These are phyloP conservation scores for Eucalyptus urophylla DNA, from an alignment of 345 rosid species.

Conservation along the genomic window DNA sequence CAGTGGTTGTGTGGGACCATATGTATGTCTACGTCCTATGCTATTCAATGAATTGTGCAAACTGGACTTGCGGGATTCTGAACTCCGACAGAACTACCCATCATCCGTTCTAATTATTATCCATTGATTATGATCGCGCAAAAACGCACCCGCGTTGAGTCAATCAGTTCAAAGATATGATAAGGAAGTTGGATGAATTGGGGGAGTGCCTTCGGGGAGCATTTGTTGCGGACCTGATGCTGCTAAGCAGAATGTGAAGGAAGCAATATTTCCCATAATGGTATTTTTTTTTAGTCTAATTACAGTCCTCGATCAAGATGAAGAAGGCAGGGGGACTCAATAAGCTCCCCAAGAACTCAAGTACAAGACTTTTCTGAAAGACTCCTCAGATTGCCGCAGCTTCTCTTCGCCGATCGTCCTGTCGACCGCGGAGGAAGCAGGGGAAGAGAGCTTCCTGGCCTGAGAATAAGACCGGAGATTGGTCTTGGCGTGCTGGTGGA, in stretches of 20 bases:
- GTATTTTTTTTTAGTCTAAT: neutral
- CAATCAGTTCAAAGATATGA: neutral
- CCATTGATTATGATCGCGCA: neutral
- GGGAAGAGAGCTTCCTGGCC: conserved; percentile 5
- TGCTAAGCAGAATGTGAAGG: neutral
- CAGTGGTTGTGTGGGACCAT: neutral
- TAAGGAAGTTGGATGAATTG: neutral
- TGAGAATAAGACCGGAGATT: conserved; percentile 15
- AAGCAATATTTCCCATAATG: neutral
- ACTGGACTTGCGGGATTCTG: neutral
- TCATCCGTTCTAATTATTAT: neutral
- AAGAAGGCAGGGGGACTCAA: neutral
- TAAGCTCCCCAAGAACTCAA: conserved; percentile 38
- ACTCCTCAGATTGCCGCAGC: conserved; percentile 4
- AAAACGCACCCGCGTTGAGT: neutral
- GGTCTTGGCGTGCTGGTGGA: conserved; percentile 16
- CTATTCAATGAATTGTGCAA: neutral
- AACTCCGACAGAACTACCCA: neutral
- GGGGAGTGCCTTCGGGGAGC: neutral
- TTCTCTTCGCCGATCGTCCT: neutral
- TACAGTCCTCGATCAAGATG: neutral
- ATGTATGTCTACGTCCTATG: neutral
- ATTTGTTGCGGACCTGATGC: neutral
- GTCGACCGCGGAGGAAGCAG: neutral
- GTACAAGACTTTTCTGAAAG: conserved; percentile 17